Evolutionary conservation across 2,329 filamentous ascomycete species (phyloP).

Genomic region (Monilinia polystroma): DNA sequence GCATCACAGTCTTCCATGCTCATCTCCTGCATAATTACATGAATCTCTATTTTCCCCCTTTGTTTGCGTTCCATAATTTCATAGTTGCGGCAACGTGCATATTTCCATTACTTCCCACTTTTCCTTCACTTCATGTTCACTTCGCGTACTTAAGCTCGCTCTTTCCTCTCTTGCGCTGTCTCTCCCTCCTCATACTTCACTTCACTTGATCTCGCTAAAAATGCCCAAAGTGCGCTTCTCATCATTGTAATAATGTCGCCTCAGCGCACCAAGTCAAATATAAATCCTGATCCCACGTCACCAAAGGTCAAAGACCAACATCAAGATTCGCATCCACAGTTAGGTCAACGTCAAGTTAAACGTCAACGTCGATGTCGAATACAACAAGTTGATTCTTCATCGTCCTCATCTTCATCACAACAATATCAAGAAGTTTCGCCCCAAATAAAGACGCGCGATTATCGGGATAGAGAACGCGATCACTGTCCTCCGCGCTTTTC

Average conservation of each 20-base stretch:
- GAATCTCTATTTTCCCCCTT: neutral
- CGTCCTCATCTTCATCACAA: neutral
- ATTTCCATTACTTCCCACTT: neutral
- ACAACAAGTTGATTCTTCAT: no score
- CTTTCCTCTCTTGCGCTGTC: neutral
- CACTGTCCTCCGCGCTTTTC: neutral
- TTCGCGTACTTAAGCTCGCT: neutral
- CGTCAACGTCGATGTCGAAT: neutral
- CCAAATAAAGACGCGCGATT: neutral
- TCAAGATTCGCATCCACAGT: neutral
- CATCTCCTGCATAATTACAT: neutral
- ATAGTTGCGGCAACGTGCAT: neutral
- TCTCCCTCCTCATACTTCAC: neutral
- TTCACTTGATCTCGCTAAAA: neutral
- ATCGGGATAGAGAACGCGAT: neutral
- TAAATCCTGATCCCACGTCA: neutral
- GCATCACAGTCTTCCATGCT: neutral
- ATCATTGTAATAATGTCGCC: neutral
- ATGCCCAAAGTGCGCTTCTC: neutral
- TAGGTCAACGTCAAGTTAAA: neutral
- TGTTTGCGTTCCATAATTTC: neutral
- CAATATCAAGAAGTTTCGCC: no score
- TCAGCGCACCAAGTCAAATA: neutral
- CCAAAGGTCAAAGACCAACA: neutral
- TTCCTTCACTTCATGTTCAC: neutral